Percentiles rank a stretch among this genome's conserved stretches.
Evolutionary conservation across 139 green algal species (phyloP).

Genomic region (Diplosphaera chodatii): DNA sequence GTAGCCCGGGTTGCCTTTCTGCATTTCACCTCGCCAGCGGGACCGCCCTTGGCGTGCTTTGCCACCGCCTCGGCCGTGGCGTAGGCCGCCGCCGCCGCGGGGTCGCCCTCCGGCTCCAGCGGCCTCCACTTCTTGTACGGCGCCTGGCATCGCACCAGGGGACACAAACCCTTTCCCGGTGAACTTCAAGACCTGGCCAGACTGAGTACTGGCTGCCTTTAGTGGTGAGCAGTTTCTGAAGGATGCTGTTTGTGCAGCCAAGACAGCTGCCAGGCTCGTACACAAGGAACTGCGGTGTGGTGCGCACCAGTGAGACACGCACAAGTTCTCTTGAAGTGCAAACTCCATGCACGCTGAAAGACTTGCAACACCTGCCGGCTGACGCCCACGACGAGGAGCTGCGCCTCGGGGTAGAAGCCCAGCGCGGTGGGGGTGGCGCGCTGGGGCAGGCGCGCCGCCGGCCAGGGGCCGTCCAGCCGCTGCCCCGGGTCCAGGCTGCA

Average conservation of each 20-base stretch:
- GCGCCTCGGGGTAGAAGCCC: constrained; percentile 44
- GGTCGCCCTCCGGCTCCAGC: constrained; percentile 58
- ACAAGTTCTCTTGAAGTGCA: not conserved
- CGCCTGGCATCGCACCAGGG: too few relatives aligned
- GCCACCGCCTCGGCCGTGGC: constrained; percentile 33
- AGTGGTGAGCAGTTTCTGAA: too few relatives aligned
- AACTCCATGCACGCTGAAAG: not conserved
- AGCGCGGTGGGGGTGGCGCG: constrained; percentile 51
- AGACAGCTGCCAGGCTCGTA: too few relatives aligned
- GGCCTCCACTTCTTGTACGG: constrained; percentile 32
- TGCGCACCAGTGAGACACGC: too few relatives aligned
- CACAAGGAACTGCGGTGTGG: too few relatives aligned
- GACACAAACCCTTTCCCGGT: too few relatives aligned
- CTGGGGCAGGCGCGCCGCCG: constrained; percentile 47
- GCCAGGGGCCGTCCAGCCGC: constrained; percentile 69
- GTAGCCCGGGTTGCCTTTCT: too few relatives aligned
- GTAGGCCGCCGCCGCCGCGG: constrained; percentile 32
- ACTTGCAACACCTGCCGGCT: constrained; percentile 31
- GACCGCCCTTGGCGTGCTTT: constrained; percentile 4
- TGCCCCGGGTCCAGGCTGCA: constrained; percentile 64
- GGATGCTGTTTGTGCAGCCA: too few relatives aligned
- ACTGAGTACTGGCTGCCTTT: too few relatives aligned
- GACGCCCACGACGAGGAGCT: constrained; percentile 48
- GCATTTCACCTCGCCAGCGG: not conserved
- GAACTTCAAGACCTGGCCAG: too few relatives aligned